Evolutionary conservation across 129 eudicot species (phyloP).

Genomic region (Saussurea involucrata): DNA sequence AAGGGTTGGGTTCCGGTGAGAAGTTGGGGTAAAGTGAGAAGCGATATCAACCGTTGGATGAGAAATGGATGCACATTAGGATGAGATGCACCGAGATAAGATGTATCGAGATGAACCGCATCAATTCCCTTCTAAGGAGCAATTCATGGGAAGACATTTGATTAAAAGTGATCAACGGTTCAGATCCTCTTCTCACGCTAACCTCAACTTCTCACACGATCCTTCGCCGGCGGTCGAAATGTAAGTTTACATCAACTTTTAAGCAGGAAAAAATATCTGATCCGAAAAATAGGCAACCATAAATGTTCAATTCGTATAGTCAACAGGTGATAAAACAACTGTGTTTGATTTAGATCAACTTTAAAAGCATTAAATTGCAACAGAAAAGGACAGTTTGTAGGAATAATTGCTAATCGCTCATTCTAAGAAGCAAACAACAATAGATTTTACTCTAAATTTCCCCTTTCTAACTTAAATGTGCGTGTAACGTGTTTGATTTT

Average conservation of each 20-base stretch:
- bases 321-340: neutral
- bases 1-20: too few relatives aligned
- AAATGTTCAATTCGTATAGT: neutral
- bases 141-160: too few relatives aligned
- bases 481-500: neutral
- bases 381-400: neutral
- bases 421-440: conserved; percentile 2
- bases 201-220: too few relatives aligned
- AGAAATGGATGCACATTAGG: too few relatives aligned
- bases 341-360: neutral
- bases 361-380: neutral
- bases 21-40: too few relatives aligned
- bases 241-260: neutral
- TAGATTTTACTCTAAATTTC: neutral
- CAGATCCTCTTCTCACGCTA: too few relatives aligned
- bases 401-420: neutral
- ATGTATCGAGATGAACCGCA: too few relatives aligned
- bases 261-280: neutral
- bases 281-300: neutral
- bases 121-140: too few relatives aligned
- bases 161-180: too few relatives aligned
- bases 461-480: neutral
- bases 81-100: too few relatives aligned
- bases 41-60: too few relatives aligned
- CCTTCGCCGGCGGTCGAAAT: neutral